These are phyloP conservation scores for Furcasterigmium furcatum DNA, from an alignment of 2,329 filamentous ascomycete genomes.

Conservation along the genomic window DNA sequence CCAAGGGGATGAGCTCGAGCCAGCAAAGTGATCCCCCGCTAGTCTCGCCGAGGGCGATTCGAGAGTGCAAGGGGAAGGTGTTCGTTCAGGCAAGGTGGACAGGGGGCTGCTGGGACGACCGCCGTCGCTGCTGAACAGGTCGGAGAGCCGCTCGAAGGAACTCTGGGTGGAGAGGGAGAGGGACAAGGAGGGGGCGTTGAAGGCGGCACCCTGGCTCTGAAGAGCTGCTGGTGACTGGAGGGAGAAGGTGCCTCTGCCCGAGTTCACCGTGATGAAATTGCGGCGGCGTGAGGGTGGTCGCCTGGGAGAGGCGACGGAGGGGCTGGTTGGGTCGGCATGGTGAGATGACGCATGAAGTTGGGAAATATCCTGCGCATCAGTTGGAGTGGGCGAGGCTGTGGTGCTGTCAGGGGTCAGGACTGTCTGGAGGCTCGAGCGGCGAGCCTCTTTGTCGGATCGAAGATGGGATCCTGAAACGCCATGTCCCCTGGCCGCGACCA, in stretches of 20 bases:
- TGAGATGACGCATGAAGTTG: slow-evolving; percentile 31
- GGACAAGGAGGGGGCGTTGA: slow-evolving; percentile 32
- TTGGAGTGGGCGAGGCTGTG: slow-evolving; percentile 28
- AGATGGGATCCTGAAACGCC: slow-evolving; percentile 44
- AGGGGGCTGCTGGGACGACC: slow-evolving; percentile 44
- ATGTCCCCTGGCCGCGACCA: slow-evolving; percentile 30
- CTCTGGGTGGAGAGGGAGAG: slow-evolving; percentile 43
- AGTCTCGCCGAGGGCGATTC: slow-evolving; percentile 28
- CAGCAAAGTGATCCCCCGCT: slow-evolving; percentile 26
- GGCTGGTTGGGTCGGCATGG: slow-evolving; percentile 10
- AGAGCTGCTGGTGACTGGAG: slow-evolving; percentile 27
- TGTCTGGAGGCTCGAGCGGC: neutral
- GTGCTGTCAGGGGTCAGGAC: slow-evolving; percentile 26
- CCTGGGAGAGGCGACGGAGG: slow-evolving; percentile 21
- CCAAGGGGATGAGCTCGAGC: slow-evolving; percentile 37
- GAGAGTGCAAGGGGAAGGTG: slow-evolving; percentile 31
- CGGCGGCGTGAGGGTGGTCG: slow-evolving; percentile 29
- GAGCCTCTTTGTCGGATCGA: slow-evolving; percentile 17
- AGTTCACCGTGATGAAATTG: slow-evolving; percentile 46
- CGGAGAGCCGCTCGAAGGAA: slow-evolving; percentile 47
- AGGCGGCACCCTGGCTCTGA: slow-evolving; percentile 13
- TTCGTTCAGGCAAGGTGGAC: slow-evolving; percentile 43
- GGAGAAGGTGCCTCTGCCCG: slow-evolving; percentile 56
- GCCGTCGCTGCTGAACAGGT: slow-evolving; percentile 22
- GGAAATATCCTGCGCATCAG: slow-evolving; percentile 27